Evolutionary conservation across 192 early-diverging fungal genomes (phyloP).

Genomic region (Dissophora ornata): DNA sequence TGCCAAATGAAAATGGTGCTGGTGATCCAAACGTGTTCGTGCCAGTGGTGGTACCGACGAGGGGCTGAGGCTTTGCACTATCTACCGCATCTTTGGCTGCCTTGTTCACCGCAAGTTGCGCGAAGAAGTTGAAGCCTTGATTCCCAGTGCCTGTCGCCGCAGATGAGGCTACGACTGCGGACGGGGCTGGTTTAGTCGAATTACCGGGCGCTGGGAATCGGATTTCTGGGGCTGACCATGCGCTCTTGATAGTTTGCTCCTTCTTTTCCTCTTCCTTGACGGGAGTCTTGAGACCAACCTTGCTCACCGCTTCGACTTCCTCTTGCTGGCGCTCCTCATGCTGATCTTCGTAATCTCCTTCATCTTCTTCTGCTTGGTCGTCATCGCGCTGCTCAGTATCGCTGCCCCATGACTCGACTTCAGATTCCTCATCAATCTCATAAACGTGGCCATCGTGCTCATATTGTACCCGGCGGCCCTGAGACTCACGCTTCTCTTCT

Average conservation of each 20-base stretch:
- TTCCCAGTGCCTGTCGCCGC: constrained; percentile 4
- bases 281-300: no score
- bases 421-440: constrained; percentile 32
- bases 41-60: constrained; percentile 14
- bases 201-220: constrained; percentile 35
- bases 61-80: neutral
- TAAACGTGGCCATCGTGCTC: constrained; percentile 44
- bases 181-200: no score
- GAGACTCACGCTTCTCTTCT: constrained; percentile 7
- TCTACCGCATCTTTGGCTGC: constrained; percentile 12
- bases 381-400: constrained; percentile 49
- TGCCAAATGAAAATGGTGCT: constrained; percentile 31
- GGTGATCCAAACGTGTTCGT: constrained; percentile 42
- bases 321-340: constrained; percentile 10
- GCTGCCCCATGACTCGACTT: constrained; percentile 44
- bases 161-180: no score
- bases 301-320: no score
- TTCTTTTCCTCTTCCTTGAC: neutral
- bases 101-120: constrained; percentile 2
- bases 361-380: constrained; percentile 23
- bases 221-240: constrained; percentile 33
- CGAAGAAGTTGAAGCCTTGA: constrained; percentile 22
- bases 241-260: constrained; percentile 4
- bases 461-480: constrained; percentile 8
- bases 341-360: constrained; percentile 17